Conservation (phyloP, 495 filamentous ascomycete species). For the Penicillium bialowiezense region DNA sequence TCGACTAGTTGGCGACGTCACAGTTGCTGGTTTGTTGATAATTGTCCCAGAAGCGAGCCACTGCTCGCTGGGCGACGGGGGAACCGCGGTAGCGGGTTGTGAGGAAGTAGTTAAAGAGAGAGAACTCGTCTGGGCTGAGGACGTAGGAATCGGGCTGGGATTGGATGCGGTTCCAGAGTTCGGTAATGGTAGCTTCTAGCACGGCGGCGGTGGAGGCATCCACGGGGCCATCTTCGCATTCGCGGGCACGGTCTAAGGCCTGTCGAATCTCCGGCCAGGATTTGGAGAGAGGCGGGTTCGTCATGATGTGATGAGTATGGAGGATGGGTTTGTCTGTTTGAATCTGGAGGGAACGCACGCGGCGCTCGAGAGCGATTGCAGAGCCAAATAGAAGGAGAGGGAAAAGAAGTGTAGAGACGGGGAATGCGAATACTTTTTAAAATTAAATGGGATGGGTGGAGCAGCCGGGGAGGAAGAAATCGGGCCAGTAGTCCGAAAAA, state of each 20-base stretch:
- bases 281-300: slow-evolving; percentile 7
- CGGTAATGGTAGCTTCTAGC: slow-evolving; percentile 54
- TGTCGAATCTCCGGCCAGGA: slow-evolving; percentile 25
- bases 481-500: slow-evolving; percentile 16
- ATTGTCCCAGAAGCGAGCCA: slow-evolving; percentile 50
- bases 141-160: slow-evolving; percentile 60
- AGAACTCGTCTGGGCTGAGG: slow-evolving; percentile 67
- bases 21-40: slow-evolving; percentile 28
- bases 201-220: slow-evolving; percentile 48
- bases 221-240: slow-evolving; percentile 55
- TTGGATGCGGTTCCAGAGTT: slow-evolving; percentile 62
- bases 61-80: slow-evolving; percentile 37
- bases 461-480: slow-evolving; percentile 10
- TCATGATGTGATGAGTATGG: background rate
- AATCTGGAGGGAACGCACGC: slow-evolving; percentile 3
- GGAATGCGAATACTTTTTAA: slow-evolving; percentile 19
- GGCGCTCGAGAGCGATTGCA: slow-evolving; percentile 2
- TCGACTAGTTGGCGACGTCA: slow-evolving; percentile 24
- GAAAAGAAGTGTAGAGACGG: slow-evolving; percentile 19
- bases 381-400: slow-evolving; percentile 2
- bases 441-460: slow-evolving; percentile 27
- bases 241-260: slow-evolving; percentile 66
- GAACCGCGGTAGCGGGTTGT: slow-evolving; percentile 48
- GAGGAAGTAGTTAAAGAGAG: slow-evolving; percentile 74
- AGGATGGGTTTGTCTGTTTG: background rate